Evolutionary conservation across 2,329 filamentous ascomycete species (phyloP), one percentile per base, ranked within the genome.

Genomic region (Hypoxylon sp.): DNA sequence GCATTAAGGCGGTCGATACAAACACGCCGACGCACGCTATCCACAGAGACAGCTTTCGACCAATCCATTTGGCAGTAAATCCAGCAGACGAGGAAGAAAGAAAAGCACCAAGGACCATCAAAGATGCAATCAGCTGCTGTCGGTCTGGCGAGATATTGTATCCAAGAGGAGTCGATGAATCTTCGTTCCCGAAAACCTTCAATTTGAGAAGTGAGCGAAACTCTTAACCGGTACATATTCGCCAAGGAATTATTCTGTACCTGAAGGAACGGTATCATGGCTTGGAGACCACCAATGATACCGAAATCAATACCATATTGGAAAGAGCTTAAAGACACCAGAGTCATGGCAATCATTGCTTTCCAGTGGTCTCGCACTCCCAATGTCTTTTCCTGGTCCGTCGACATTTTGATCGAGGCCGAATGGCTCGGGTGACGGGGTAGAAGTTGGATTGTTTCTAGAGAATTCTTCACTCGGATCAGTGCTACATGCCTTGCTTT

Each of bases 1-100:
- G 85, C 84, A 86, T 86, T 65, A 86, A 78, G 11, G 84, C 80
- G 46, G 85, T 85, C 3, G 84, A 79, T 2, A 83, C 73, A 60
- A 81, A 77, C 24, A 78, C 76, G 4, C 71, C 80, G 70, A 67
- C 75, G 71, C 71, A 83, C 11, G 66, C 77, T n/a, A 76, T 66
- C 82, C 82, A 84, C 6, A 84, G 77, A 29, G 77, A 80, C 44
- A 74, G 63, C 66, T 76, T 79, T 9, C 79, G 77, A 5, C 80
- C 81, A 24, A 79, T 67, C 33, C 78, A 80, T 5, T 73, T 70
- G 0, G 81, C 80, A 2, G 78, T 80, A 24, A 81, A 74, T 0
- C 83, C 83, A 1, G 82, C 82, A 0, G 79, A 77, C 0, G 77
- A 78, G 0, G 83, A 83, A 39, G 81, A 82, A 24, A 84, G 64